Evolutionary conservation across 73 alveolate species (phyloP).

Genomic region (Diophrys appendiculata): DNA sequence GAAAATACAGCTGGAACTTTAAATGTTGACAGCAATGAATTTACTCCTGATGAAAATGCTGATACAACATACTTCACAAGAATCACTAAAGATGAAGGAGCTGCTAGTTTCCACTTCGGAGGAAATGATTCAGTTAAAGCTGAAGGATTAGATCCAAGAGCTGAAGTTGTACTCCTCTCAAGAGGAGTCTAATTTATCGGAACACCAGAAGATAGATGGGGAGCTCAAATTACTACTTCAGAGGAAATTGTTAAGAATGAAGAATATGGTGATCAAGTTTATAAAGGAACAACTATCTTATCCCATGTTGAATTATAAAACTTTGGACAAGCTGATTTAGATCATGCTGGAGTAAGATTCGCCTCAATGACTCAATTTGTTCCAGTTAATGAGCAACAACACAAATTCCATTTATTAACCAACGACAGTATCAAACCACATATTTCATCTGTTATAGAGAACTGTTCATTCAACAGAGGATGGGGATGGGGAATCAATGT

Average conservation of each 20-base stretch:
- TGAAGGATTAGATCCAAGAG: slow-evolving; percentile 4
- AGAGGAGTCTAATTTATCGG: neutral
- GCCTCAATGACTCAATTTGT: neutral
- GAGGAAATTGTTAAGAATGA: neutral
- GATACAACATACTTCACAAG: neutral
- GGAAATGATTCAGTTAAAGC: neutral
- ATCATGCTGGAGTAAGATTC: slow-evolving; percentile 46
- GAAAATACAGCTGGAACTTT: neutral
- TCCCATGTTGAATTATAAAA: slow-evolving; percentile 34
- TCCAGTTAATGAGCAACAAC: too few relatives aligned
- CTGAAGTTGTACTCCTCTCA: slow-evolving; percentile 3
- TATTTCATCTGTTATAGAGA: neutral
- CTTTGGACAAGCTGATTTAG: slow-evolving; percentile 33
- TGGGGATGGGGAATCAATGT: neutral
- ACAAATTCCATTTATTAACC: too few relatives aligned
- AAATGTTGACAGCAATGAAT: neutral
- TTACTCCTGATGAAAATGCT: neutral
- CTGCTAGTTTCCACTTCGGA: neutral
- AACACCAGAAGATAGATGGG: neutral
- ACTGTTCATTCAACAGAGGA: slow-evolving; percentile 1
- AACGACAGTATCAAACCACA: too few relatives aligned
- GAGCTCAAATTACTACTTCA: neutral
- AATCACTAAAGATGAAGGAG: too few relatives aligned
- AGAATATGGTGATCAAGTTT: neutral
- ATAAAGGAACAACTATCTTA: neutral